Conservation (phyloP, 805 yeast species). For the Saturnispora halmiae region DNA sequence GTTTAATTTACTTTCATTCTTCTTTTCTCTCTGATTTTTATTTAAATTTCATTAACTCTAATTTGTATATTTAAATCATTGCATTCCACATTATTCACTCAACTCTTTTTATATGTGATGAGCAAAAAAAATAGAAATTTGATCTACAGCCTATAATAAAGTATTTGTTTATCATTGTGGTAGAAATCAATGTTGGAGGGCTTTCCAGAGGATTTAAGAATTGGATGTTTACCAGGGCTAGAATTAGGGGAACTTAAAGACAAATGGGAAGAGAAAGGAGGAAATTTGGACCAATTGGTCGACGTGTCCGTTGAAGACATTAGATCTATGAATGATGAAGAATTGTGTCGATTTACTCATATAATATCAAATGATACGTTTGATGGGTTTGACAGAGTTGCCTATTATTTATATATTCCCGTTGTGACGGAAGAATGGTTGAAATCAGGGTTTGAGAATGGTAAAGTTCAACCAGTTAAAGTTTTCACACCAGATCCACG, state of each 20-base stretch:
- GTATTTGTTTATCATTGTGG: not conserved
- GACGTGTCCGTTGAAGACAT: constrained; percentile 10
- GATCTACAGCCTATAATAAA: not conserved
- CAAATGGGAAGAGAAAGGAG: constrained; percentile 3
- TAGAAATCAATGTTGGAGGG: constrained; percentile 1
- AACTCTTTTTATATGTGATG: too few species aligned
- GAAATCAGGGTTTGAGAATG: constrained; percentile 33
- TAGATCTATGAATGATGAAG: constrained; percentile 12
- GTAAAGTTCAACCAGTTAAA: constrained; percentile 40
- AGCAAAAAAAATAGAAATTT: too few species aligned
- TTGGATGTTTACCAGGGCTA: not conserved
- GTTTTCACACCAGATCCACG: constrained; percentile 66
- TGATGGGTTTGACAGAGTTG: constrained; percentile 36
- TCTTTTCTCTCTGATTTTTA: constrained; percentile 1
- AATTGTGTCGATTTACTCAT: constrained; percentile 30
- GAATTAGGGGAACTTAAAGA: not conserved
- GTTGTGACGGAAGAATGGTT: constrained; percentile 59
- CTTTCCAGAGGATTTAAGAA: constrained; percentile 4
- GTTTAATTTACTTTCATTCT: constrained; percentile 11
- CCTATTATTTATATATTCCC: constrained; percentile 51
- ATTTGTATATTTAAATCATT: constrained; percentile 3
- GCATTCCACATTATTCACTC: too few species aligned
- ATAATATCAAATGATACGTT: constrained; percentile 40
- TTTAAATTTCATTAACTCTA: not conserved
- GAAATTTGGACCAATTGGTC: not conserved